A percentile compares a stretch with the other conserved stretches of the same genome.
Conservation (phyloP, 495 filamentous ascomycete genomes). For the Aspergillus diversus region DNA sequence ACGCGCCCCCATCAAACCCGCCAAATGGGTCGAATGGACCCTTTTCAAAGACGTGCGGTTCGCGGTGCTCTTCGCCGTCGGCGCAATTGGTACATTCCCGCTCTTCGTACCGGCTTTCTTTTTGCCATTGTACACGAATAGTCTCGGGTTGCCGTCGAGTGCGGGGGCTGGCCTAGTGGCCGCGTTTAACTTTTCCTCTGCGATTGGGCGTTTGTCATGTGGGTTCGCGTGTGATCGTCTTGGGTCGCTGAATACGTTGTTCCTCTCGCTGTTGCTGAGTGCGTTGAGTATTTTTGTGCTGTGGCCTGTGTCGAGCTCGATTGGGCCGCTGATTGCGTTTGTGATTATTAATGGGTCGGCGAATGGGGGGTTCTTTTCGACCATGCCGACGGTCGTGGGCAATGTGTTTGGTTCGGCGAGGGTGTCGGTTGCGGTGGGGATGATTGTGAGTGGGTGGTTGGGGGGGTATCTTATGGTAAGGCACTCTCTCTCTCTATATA, state of each 20-base stretch:
- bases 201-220: conserved; percentile 52
- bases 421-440: conserved; percentile 61
- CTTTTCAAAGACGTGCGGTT: conserved; percentile 57
- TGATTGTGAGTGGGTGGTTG: conserved; percentile 63
- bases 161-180: conserved; percentile 58
- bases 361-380: conserved; percentile 63
- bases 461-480: conserved; percentile 60
- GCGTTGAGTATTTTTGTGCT: conserved; percentile 59
- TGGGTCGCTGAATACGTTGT: conserved; percentile 55
- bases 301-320: conserved; percentile 57
- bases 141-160: conserved; percentile 48
- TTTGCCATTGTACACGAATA: conserved; percentile 53
- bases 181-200: conserved; percentile 59
- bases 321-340: conserved; percentile 56
- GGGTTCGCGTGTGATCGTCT: conserved; percentile 52
- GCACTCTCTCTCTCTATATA: no score
- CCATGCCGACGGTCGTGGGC: conserved; percentile 62
- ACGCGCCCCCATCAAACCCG: conserved; percentile 40
- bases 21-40: conserved; percentile 29
- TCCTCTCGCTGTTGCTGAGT: conserved; percentile 49
- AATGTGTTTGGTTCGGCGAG: conserved; percentile 58
- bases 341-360: conserved; percentile 57
- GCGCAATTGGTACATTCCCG: conserved; percentile 63
- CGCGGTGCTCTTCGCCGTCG: conserved; percentile 53
- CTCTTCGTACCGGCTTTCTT: conserved; percentile 65